phyloP scores from a whole-genome alignment of 2,329 filamentous ascomycete species.

The Fusarium devonianum region DNA sequence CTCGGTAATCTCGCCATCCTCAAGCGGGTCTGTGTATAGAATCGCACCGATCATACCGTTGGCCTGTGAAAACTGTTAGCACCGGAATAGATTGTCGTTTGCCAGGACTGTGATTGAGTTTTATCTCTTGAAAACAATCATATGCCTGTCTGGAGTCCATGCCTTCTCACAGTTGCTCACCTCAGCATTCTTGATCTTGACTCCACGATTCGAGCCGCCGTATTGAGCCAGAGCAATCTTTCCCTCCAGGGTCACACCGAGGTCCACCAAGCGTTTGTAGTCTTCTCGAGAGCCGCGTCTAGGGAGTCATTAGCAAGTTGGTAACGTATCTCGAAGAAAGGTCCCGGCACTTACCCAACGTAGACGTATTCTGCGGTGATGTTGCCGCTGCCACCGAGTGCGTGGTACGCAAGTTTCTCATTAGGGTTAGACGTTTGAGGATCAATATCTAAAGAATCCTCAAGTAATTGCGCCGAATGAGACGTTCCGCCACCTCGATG shows the following conservation, averaged over 20 bases:
- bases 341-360: conserved; percentile 10
- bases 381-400: conserved; percentile 6
- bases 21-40: conserved; percentile 14
- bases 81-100: neutral
- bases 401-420: conserved; percentile 21
- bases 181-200: conserved; percentile 31
- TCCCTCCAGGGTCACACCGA: conserved; percentile 14
- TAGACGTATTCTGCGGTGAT: conserved; percentile 25
- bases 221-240: conserved; percentile 23
- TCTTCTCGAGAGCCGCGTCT: conserved; percentile 20
- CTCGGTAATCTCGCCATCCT: conserved; percentile 28
- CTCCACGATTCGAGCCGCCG: conserved; percentile 22
- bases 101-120: too few relatives aligned
- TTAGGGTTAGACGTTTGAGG: conserved; percentile 16
- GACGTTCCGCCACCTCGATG: conserved; percentile 18
- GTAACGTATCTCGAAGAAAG: too few relatives aligned
- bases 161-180: neutral
- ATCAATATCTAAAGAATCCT: conserved; percentile 27
- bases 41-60: conserved; percentile 27
- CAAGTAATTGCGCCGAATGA: conserved; percentile 23
- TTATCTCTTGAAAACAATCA: too few relatives aligned
- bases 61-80: neutral
- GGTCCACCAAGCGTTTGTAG: conserved; percentile 17
- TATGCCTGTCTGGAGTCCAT: too few relatives aligned
- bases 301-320: neutral